Evolutionary conservation across 768 basidiomycete species (phyloP).

Genomic region (Boletus rubescentipes): DNA sequence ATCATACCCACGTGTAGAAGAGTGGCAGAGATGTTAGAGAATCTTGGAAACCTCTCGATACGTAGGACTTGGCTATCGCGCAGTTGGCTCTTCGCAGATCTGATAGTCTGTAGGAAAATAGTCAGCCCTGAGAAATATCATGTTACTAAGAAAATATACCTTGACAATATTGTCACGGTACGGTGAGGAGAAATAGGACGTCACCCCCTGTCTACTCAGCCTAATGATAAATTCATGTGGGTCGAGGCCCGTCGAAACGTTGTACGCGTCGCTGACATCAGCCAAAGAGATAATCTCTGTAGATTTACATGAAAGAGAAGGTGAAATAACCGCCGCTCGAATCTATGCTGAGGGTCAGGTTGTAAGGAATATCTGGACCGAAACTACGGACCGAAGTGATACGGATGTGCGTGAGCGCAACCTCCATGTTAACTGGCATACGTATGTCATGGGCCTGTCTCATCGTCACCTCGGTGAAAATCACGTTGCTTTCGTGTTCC

Average conservation of each 20-base stretch:
- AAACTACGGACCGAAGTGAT: constrained; percentile 65
- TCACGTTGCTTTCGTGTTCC: constrained; percentile 56
- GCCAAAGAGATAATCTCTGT: constrained; percentile 78
- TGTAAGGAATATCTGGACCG: neutral
- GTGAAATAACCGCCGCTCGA: constrained; percentile 70
- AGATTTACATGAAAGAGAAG: constrained; percentile 66
- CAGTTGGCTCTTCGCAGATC: constrained; percentile 70
- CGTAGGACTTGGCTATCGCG: constrained; percentile 52
- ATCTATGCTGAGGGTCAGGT: constrained; percentile 39
- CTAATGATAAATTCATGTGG: constrained; percentile 81
- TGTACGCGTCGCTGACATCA: constrained; percentile 87
- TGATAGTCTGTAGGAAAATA: constrained; percentile 51
- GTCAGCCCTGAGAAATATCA: neutral
- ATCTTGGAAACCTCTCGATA: constrained; percentile 67
- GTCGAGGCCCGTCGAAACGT: constrained; percentile 74
- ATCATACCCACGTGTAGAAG: constrained; percentile 85
- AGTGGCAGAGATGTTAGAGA: constrained; percentile 83
- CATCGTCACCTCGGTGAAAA: constrained; percentile 66
- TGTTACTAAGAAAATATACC: constrained; percentile 37
- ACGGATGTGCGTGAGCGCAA: constrained; percentile 69
- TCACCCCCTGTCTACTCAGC: constrained; percentile 65
- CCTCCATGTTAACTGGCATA: constrained; percentile 66
- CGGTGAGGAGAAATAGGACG: constrained; percentile 73
- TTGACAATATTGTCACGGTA: constrained; percentile 72
- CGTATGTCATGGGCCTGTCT: constrained; percentile 63